These are phyloP conservation scores for Talaromyces ruber DNA, from an alignment of 495 filamentous ascomycete genomes.

Conservation along the genomic window DNA sequence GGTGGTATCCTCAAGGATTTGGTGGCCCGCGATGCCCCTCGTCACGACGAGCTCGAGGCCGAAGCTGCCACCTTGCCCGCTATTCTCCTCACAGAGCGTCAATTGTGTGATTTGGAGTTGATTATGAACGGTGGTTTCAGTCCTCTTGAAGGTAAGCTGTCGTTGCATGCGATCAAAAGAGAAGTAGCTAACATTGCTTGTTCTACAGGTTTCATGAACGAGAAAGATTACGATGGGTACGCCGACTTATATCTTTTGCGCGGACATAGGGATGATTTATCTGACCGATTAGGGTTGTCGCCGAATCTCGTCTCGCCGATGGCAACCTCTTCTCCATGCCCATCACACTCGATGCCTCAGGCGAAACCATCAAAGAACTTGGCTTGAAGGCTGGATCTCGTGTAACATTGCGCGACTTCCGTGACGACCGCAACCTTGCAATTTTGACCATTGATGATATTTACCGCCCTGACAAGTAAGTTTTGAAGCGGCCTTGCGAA, in stretches of 20 bases:
- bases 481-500: constrained; percentile 10
- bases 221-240: constrained; percentile 93
- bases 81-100: constrained; percentile 78
- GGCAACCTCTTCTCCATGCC: constrained; percentile 95
- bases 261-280: neutral
- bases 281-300: constrained; percentile 55
- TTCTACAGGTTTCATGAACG: constrained; percentile 80
- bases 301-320: constrained; percentile 73
- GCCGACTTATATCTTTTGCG: constrained; percentile 6
- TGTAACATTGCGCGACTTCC: constrained; percentile 85
- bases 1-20: constrained; percentile 97
- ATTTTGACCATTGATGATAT: constrained; percentile 95
- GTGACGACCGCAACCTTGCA: constrained; percentile 90
- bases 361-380: constrained; percentile 60
- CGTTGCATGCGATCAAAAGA: neutral
- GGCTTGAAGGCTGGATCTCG: constrained; percentile 71
- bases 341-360: constrained; percentile 80
- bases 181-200: constrained; percentile 7
- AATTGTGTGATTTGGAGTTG: constrained; percentile 94
- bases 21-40: constrained; percentile 76
- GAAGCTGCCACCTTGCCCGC: constrained; percentile 87
- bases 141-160: constrained; percentile 75
- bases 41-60: constrained; percentile 61
- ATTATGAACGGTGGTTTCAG: constrained; percentile 96
- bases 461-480: constrained; percentile 94